These are phyloP conservation scores for Dendrobium nobile DNA, from an alignment of 106 monocot species.

Conservation along the genomic window DNA sequence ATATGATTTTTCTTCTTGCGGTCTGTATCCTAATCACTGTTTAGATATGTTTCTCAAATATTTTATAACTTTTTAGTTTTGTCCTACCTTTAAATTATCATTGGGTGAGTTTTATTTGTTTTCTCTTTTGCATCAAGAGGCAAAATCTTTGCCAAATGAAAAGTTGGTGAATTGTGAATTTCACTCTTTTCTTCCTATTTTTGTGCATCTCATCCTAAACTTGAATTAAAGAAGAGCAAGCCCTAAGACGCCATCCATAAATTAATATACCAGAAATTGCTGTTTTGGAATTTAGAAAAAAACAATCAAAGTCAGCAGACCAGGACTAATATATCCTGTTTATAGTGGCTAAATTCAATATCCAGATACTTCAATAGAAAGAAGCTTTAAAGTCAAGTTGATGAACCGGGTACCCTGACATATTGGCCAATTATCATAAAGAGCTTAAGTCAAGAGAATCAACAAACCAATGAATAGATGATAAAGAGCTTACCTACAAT, in stretches of 20 bases:
- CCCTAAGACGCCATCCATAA: background rate
- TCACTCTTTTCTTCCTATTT: no score
- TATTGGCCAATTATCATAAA: background rate
- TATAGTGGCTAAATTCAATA: background rate
- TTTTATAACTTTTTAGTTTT: no score
- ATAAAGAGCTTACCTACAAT: conserved; percentile 55
- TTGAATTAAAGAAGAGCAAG: no score
- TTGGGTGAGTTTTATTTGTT: no score
- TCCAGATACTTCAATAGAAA: background rate
- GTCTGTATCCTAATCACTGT: no score
- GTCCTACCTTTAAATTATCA: no score
- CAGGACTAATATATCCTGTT: background rate
- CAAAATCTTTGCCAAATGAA: no score
- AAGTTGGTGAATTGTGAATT: no score
- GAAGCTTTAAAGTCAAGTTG: background rate
- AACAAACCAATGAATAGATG: background rate
- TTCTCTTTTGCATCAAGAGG: no score
- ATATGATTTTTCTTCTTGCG: no score
- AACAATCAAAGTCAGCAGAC: background rate
- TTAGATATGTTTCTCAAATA: no score
- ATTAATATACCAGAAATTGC: background rate
- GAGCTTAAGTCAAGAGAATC: conserved; percentile 8
- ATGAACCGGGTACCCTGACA: background rate
- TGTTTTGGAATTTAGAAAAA: background rate
- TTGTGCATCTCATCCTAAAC: no score